Conservation (phyloP, 2,329 filamentous ascomycete species). For the Penicillium aurantiogriseum region DNA sequence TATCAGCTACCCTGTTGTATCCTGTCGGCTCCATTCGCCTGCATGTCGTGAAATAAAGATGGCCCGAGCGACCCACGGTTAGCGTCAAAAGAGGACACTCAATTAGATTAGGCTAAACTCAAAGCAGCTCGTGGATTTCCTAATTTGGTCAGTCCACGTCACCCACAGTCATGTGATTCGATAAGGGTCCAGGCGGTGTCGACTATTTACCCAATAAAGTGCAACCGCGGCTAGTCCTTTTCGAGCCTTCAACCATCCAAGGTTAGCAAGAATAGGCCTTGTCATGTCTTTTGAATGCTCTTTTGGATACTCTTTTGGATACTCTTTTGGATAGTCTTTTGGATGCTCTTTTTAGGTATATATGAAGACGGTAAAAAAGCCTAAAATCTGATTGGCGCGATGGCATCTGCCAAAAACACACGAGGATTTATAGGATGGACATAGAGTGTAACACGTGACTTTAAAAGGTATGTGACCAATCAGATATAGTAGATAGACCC, state of each 20-base stretch:
- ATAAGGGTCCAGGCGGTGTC: background rate
- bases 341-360: too few species aligned
- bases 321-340: too few species aligned
- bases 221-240: background rate
- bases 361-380: too few species aligned
- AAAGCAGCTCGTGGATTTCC: background rate
- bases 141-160: background rate
- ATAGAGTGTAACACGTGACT: too few species aligned
- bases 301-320: too few species aligned
- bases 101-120: background rate
- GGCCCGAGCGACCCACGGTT: background rate
- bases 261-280: too few species aligned
- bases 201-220: background rate
- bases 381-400: too few species aligned
- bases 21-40: background rate
- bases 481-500: background rate
- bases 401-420: too few species aligned
- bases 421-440: too few species aligned
- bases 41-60: slow-evolving; percentile 2
- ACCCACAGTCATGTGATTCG: background rate
- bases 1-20: background rate
- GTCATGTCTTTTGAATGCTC: too few species aligned
- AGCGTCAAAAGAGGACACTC: background rate
- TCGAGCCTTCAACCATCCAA: background rate
- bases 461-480: background rate